A percentile compares a stretch with the other conserved stretches of the same genome.
Evolutionary conservation across 306 rosid genomes (phyloP).

Genomic region (Quercus berberidifolia): DNA sequence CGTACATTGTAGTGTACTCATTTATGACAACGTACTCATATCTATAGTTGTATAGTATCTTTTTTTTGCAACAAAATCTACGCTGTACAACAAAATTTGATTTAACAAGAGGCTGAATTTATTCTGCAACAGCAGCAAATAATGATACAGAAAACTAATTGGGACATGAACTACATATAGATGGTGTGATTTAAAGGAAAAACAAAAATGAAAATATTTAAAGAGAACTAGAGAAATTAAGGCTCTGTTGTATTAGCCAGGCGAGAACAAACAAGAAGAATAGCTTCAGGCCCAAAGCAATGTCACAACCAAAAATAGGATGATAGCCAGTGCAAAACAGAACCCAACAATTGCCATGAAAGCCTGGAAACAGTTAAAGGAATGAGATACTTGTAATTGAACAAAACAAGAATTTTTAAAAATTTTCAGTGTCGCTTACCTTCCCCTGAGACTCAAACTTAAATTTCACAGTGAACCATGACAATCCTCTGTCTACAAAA

Average conservation of each 20-base stretch:
- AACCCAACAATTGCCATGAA: conserved; percentile 60
- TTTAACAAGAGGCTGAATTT: too few species aligned
- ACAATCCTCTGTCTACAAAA: conserved; percentile 65
- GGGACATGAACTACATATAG: too few species aligned
- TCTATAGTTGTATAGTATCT: too few species aligned
- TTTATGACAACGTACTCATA: too few species aligned
- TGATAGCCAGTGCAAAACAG: conserved; percentile 66
- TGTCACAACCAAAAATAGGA: conserved; percentile 62
- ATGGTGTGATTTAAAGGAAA: too few species aligned
- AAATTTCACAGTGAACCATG: conserved; percentile 71
- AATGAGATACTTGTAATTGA: conserved; percentile 7
- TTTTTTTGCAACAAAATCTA: too few species aligned
- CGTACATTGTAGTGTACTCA: too few species aligned
- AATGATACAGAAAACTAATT: too few species aligned
- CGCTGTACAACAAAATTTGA: too few species aligned
- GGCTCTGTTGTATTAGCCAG: not conserved
- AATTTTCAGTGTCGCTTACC: conserved; percentile 26
- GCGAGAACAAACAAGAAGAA: not conserved
- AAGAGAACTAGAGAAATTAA: too few species aligned
- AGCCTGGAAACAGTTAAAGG: conserved; percentile 48
- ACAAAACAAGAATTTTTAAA: not conserved
- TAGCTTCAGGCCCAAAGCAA: conserved; percentile 63
- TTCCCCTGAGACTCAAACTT: conserved; percentile 63
- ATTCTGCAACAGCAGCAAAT: too few species aligned
- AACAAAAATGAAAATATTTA: too few species aligned